Percentiles rank a stretch among this genome's conserved stretches.
phyloP scores from a whole-genome alignment of 805 yeast genomes.

The Saccharomycopsis fodiens region DNA sequence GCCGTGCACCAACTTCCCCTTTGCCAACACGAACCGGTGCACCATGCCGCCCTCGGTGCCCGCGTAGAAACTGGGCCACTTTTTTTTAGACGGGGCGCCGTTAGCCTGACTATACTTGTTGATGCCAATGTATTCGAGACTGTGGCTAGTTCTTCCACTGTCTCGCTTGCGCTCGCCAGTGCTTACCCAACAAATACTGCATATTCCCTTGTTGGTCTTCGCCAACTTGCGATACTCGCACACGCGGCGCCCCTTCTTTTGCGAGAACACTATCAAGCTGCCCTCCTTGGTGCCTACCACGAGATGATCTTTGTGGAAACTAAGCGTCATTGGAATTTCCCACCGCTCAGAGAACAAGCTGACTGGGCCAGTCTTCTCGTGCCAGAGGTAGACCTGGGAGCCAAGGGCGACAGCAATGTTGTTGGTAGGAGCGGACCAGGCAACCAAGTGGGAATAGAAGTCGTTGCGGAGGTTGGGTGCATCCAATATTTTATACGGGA shows the following conservation, averaged over 20 bases:
- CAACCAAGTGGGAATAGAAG: constrained; percentile 65
- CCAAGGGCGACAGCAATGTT: constrained; percentile 63
- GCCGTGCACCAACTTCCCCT: not conserved
- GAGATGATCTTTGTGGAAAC: constrained; percentile 42
- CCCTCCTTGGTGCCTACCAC: constrained; percentile 53
- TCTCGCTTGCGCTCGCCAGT: too few species aligned
- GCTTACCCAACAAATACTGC: constrained; percentile 59
- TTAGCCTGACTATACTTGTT: too few species aligned
- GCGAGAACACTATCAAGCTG: constrained; percentile 38
- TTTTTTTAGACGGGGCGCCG: too few species aligned
- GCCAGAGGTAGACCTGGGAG: constrained; percentile 55
- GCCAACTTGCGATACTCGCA: too few species aligned
- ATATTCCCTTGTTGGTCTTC: constrained; percentile 43
- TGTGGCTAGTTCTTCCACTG: too few species aligned
- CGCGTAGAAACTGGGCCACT: constrained; percentile 45
- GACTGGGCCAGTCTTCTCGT: constrained; percentile 41
- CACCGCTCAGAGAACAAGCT: constrained; percentile 26
- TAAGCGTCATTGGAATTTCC: constrained; percentile 42
- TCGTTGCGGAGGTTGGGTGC: constrained; percentile 73
- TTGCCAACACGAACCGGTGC: constrained; percentile 31
- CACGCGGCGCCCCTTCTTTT: too few species aligned
- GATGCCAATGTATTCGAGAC: too few species aligned
- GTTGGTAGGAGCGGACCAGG: constrained; percentile 54
- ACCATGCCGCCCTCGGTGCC: constrained; percentile 67
- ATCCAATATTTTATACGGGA: constrained; percentile 46